Base-by-base conservation (phyloP, 202 grass and related monocot species). In the Miscanthus sacchariflorus region DNA sequence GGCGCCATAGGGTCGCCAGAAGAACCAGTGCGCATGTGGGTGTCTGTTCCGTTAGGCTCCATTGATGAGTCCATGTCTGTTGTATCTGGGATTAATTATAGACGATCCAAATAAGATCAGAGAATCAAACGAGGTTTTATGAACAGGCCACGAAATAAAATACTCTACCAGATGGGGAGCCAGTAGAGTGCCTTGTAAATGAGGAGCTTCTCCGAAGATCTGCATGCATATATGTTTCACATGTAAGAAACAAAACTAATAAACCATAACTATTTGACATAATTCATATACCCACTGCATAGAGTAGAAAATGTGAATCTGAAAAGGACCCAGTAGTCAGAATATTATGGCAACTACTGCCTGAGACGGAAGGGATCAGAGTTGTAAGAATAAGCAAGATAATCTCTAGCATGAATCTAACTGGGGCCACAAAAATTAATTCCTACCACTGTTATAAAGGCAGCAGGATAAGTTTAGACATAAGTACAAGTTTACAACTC, bases 181-280 rank as follows among this genome's bases (percentile, higher is more conserved):
- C 87, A 90, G 76, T 84, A 74, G 91, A 87, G 21, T 66, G 87
- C 73, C 83, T 88, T 70, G 89, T 95, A 28, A 91, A 77, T 28
- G 91, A 95, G 77, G 87, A 84, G 78, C 84, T 97, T 87, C 87
- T 91, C 67, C 85, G 78, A 40, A 89, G n/a, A 81, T 93, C 95
- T 97, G 87, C 77, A 90, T 61, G 23, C 19, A 58, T 70, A 48
- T 38, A 70, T 87, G 70, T 42, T 58, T 54, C 38, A 73, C 85
- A 72, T 39, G 36, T 63, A 58, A 90, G 43, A 58, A 75, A 67
- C 17, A 54, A 64, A 59, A 89, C 40, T 68, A 52, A 64, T 54
- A 35, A 38, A 68, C 14, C 75, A 17, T 50, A 76, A 39, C 68
- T n/a, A 76, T 81, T 65, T 87, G 43, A 50, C 58, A 68, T 81